A percentile compares a stretch with the other conserved stretches of the same genome.
Evolutionary conservation across 129 eudicot genomes (phyloP).

Genomic region (Artemisia tridentata): DNA sequence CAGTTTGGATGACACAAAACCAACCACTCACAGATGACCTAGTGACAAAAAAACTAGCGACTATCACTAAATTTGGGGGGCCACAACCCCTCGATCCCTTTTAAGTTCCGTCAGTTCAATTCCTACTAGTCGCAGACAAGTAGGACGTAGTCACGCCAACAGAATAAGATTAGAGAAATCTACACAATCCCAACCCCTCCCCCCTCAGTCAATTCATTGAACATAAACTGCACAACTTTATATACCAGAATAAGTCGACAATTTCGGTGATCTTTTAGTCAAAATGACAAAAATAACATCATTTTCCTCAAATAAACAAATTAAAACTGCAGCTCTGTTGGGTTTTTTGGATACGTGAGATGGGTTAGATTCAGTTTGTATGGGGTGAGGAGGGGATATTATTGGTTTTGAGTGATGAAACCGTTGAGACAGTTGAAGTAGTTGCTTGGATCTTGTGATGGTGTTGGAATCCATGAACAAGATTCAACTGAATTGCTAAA

Average conservation of each 20-base stretch:
- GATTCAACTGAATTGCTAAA: neutral
- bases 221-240: neutral
- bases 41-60: no score
- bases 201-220: no score
- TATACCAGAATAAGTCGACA: conserved; percentile 68
- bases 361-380: conserved; percentile 14
- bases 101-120: no score
- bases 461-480: conserved; percentile 31
- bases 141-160: no score
- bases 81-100: no score
- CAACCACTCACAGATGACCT: no score
- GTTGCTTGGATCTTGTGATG: conserved; percentile 27
- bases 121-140: no score
- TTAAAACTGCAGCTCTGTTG: conserved; percentile 64
- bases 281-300: conserved; percentile 58
- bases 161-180: no score
- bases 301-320: conserved; percentile 49
- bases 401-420: conserved; percentile 28
- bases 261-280: conserved; percentile 55
- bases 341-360: conserved; percentile 20
- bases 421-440: conserved; percentile 36
- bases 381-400: conserved; percentile 1
- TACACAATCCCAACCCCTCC: no score
- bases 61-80: no score
- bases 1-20: no score